Conservation (phyloP, 2,329 filamentous ascomycete genomes). For the Colletotrichum sp. region DNA sequence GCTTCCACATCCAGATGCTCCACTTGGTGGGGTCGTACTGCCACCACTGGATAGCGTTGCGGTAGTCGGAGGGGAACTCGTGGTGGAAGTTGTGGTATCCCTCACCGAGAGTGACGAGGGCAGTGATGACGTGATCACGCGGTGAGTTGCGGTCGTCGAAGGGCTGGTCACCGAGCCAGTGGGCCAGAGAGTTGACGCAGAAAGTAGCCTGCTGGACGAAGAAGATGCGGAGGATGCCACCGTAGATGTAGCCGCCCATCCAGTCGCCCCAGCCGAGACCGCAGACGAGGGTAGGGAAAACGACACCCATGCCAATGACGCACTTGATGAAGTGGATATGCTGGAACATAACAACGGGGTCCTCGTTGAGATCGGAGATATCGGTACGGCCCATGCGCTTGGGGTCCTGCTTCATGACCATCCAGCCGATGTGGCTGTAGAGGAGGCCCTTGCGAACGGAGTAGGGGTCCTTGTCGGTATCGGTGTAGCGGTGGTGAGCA, state of each 20-base stretch:
- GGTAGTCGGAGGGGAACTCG: slow-evolving; percentile 92
- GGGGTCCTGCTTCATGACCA: slow-evolving; percentile 92
- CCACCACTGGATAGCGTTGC: slow-evolving; percentile 89
- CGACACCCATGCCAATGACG: slow-evolving; percentile 76
- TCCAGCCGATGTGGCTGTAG: slow-evolving; percentile 86
- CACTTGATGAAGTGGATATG: slow-evolving; percentile 86
- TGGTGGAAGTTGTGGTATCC: slow-evolving; percentile 97
- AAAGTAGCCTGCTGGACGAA: slow-evolving; percentile 92
- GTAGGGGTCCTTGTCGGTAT: slow-evolving; percentile 91
- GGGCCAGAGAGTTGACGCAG: slow-evolving; percentile 89
- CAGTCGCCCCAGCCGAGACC: slow-evolving; percentile 84
- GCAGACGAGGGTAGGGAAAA: slow-evolving; percentile 77
- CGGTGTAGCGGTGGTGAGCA: slow-evolving; percentile 89
- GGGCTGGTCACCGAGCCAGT: slow-evolving; percentile 91
- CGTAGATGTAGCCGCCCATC: slow-evolving; percentile 83
- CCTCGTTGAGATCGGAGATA: slow-evolving; percentile 87
- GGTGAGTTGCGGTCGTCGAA: slow-evolving; percentile 94
- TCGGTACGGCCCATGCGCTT: slow-evolving; percentile 88
- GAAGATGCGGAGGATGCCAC: slow-evolving; percentile 84
- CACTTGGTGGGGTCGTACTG: slow-evolving; percentile 95
- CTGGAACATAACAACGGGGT: slow-evolving; percentile 85
- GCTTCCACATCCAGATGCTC: slow-evolving; percentile 85
- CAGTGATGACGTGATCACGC: slow-evolving; percentile 86
- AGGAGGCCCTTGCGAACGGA: slow-evolving; percentile 85
- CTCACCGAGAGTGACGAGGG: slow-evolving; percentile 83